phyloP scores from a whole-genome alignment of 2,329 filamentous ascomycete species.

The Trichoderma guizhouense region DNA sequence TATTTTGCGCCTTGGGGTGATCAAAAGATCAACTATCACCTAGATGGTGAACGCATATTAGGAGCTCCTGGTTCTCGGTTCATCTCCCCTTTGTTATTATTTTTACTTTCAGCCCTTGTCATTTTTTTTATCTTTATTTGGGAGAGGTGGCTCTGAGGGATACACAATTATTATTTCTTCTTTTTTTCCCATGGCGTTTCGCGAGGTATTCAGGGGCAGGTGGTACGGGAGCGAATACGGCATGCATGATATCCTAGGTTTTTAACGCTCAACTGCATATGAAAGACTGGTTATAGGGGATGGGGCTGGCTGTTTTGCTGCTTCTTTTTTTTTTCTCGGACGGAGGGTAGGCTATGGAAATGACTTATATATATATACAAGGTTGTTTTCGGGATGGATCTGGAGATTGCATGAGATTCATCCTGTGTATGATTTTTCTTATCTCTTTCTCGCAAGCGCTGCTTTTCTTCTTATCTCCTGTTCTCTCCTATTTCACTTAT shows the following conservation, averaged over 20 bases:
- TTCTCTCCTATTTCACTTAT: not conserved
- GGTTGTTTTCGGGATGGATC: not conserved
- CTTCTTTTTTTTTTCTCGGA: not conserved
- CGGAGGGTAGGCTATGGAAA: not conserved
- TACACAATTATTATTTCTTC: not conserved
- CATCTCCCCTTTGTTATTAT: not conserved
- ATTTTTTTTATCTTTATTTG: not conserved
- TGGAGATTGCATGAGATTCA: not conserved
- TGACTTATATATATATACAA: conserved; percentile 2
- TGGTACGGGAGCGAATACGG: conserved; percentile 7
- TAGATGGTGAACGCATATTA: not conserved
- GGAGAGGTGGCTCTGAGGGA: not conserved
- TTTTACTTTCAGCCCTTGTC: not conserved
- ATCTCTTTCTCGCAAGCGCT: not conserved
- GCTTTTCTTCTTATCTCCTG: not conserved
- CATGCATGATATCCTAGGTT: conserved; percentile 18
- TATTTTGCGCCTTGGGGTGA: not conserved
- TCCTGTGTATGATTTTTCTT: conserved; percentile 6
- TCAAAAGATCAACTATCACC: not conserved
- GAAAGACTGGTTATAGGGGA: conserved; percentile 13
- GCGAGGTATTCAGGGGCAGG: conserved; percentile 1
- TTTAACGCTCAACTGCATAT: conserved; percentile 12
- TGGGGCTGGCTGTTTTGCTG: conserved; percentile 8
- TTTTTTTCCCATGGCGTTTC: conserved; percentile 13
- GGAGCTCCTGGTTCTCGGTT: not conserved